Evolutionary conservation across 345 rosid genomes (phyloP).

Genomic region (Linum lewisii): DNA sequence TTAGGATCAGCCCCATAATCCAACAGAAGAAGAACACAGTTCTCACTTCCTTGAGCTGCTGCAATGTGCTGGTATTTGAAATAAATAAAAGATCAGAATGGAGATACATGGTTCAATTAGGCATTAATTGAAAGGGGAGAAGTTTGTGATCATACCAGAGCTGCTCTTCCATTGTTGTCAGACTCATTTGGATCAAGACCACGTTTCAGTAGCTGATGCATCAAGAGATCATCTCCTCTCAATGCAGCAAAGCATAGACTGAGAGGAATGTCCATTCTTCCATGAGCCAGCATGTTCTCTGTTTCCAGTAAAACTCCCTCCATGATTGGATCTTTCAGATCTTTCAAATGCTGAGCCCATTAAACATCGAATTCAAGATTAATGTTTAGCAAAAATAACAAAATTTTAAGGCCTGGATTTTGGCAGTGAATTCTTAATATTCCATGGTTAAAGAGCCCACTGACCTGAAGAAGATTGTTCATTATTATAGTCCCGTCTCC

Average conservation of each 20-base stretch:
- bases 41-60: slow-evolving; percentile 63
- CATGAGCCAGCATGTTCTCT: slow-evolving; percentile 69
- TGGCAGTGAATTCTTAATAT: not conserved
- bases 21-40: slow-evolving; percentile 64
- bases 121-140: not conserved
- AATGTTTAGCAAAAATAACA: not conserved
- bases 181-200: slow-evolving; percentile 27
- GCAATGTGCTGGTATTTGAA: slow-evolving; percentile 57
- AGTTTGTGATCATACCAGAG: slow-evolving; percentile 12
- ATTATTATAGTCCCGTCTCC: slow-evolving; percentile 89
- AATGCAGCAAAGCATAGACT: slow-evolving; percentile 35
- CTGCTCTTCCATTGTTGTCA: slow-evolving; percentile 21
- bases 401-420: not conserved
- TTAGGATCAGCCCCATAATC: slow-evolving; percentile 61
- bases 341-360: slow-evolving; percentile 46
- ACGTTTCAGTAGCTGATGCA: slow-evolving; percentile 18
- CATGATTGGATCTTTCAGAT: slow-evolving; percentile 58
- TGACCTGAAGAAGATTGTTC: slow-evolving; percentile 89
- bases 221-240: slow-evolving; percentile 21
- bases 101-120: not conserved
- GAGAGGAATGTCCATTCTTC: slow-evolving; percentile 69
- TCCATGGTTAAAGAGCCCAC: not conserved
- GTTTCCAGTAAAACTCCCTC: slow-evolving; percentile 54
- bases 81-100: not conserved
- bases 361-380: not conserved